Evolutionary conservation across 345 rosid genomes (phyloP).

Genomic region (Boechera divaricarpa): DNA sequence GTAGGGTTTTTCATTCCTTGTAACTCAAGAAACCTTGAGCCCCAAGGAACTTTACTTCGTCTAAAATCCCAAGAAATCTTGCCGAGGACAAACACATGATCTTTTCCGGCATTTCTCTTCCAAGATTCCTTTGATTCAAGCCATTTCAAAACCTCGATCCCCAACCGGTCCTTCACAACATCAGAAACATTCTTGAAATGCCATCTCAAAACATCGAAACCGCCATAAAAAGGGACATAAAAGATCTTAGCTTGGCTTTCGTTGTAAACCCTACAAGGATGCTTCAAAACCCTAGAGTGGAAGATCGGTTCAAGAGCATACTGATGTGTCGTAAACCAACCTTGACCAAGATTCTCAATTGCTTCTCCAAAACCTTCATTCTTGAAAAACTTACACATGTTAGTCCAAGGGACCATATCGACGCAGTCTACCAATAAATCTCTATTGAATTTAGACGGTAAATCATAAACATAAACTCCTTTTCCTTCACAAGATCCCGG

Average conservation of each 20-base stretch:
- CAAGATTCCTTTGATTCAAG: conserved; percentile 60
- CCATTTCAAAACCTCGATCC: conserved; percentile 66
- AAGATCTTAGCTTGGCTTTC: conserved; percentile 68
- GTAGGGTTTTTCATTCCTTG: conserved; percentile 74
- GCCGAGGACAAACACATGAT: conserved; percentile 77
- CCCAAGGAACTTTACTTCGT: conserved; percentile 63
- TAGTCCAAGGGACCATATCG: conserved; percentile 51
- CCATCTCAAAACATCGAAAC: conserved; percentile 77
- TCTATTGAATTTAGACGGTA: conserved; percentile 76
- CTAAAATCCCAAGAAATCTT: conserved; percentile 93
- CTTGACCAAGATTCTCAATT: conserved; percentile 56
- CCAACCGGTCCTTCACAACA: conserved; percentile 62
- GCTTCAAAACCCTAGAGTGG: conserved; percentile 65
- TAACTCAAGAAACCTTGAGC: conserved; percentile 61
- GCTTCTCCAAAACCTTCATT: conserved; percentile 67
- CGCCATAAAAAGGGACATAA: conserved; percentile 74
- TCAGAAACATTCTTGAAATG: conserved; percentile 72
- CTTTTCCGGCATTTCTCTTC: conserved; percentile 60
- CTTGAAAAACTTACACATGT: conserved; percentile 56
- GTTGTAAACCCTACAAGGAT: conserved; percentile 71
- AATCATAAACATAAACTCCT: conserved; percentile 70
- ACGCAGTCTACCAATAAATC: conserved; percentile 64
- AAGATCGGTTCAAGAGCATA: conserved; percentile 74
- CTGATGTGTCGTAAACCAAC: conserved; percentile 73
- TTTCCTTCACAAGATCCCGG: conserved; percentile 53